Conservation (phyloP, 129 eudicot genomes). For the Escallonia herrerae region DNA sequence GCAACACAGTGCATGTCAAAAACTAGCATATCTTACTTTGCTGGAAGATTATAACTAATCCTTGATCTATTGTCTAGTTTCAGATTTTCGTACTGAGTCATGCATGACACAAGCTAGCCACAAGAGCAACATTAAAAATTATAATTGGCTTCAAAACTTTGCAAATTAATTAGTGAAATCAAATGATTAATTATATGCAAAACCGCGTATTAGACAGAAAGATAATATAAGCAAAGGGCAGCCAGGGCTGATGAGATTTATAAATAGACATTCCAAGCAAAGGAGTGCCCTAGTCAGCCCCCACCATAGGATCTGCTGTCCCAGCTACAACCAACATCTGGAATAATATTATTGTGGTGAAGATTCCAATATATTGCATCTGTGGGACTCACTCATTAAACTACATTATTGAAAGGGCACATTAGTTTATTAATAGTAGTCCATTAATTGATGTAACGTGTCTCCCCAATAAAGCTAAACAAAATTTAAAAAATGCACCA, state of each 20-base stretch:
- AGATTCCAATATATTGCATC: constrained; percentile 36
- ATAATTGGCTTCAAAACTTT: neutral
- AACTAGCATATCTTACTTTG: no score
- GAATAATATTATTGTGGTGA: constrained; percentile 42
- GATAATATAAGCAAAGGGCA: constrained; percentile 11
- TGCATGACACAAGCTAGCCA: constrained; percentile 15
- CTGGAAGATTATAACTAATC: neutral
- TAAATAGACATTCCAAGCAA: constrained; percentile 38
- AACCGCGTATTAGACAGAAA: constrained; percentile 14
- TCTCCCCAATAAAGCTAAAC: constrained; percentile 9
- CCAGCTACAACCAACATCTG: constrained; percentile 47
- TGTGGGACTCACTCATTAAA: constrained; percentile 14
- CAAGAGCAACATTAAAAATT: neutral
- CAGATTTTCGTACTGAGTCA: constrained; percentile 4
- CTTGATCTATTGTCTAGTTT: neutral
- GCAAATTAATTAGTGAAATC: neutral
- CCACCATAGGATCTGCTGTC: constrained; percentile 60
- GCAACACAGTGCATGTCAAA: no score
- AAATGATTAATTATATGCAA: constrained; percentile 1
- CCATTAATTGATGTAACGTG: constrained; percentile 16
- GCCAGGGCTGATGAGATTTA: constrained; percentile 6
- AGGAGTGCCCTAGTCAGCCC: constrained; percentile 42
- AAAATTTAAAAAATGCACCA: neutral
- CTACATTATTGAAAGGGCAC: neutral
- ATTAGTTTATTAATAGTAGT: neutral